Evolutionary conservation across 345 rosid species (phyloP).

Genomic region (Citrus australasica): DNA sequence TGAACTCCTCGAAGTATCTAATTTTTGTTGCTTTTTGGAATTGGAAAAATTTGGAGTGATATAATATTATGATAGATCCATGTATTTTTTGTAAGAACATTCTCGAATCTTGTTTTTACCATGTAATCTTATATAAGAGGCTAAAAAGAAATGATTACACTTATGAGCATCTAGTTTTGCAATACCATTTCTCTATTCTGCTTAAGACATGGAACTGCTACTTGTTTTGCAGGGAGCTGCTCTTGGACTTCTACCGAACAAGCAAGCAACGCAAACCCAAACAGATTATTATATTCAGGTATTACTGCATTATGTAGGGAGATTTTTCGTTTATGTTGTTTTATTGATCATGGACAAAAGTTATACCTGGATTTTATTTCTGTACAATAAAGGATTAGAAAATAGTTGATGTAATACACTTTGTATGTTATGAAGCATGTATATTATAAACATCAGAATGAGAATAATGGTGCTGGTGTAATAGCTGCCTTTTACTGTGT

Average conservation of each 20-base stretch:
- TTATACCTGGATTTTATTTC: background rate
- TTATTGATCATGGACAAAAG: background rate
- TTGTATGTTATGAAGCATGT: background rate
- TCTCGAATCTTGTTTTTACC: background rate
- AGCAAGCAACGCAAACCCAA: slow-evolving; percentile 56
- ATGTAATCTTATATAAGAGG: background rate
- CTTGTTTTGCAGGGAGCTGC: slow-evolving; percentile 52
- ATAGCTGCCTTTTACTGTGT: background rate
- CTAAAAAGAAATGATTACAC: background rate
- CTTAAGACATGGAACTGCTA: slow-evolving; percentile 7
- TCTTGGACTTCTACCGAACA: slow-evolving; percentile 58
- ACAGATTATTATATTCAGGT: slow-evolving; percentile 88
- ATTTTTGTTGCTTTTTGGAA: background rate
- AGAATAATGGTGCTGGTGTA: background rate
- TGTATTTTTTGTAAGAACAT: background rate
- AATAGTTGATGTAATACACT: background rate
- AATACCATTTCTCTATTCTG: background rate
- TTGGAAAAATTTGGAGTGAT: background rate
- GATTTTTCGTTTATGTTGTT: background rate
- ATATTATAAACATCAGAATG: background rate
- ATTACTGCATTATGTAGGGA: slow-evolving; percentile 1
- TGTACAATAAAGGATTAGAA: background rate
- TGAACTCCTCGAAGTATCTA: background rate
- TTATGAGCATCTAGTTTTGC: background rate
- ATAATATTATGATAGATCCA: background rate